Conservation (phyloP, 1,284 basidiomycete genomes). For the Cryptococcus amylolentus region DNA sequence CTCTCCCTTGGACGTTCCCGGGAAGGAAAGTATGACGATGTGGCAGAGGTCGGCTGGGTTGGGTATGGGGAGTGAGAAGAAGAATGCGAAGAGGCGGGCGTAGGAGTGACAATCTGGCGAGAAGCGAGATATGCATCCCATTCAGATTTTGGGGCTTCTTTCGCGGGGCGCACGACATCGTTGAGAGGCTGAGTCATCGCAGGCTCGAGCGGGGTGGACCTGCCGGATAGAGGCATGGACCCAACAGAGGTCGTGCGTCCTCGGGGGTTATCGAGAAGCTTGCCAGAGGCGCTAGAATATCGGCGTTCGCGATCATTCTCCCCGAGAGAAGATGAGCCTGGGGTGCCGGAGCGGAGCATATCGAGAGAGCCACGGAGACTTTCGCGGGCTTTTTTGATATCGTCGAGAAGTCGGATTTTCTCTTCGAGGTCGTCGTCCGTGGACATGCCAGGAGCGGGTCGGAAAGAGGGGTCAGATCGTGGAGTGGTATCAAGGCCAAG, state of each 20-base stretch:
- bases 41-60: background rate
- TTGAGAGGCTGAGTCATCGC: background rate
- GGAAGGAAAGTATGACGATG: background rate
- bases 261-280: slow-evolving; percentile 10
- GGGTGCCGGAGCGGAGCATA: slow-evolving; percentile 26
- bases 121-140: slow-evolving; percentile 41
- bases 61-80: background rate
- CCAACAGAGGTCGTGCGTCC: background rate
- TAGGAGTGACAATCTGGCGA: slow-evolving; percentile 31
- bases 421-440: slow-evolving; percentile 33
- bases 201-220: background rate
- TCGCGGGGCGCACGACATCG: background rate
- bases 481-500: background rate
- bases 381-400: slow-evolving; percentile 41
- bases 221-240: background rate
- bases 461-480: background rate
- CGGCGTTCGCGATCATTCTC: background rate
- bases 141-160: slow-evolving; percentile 17
- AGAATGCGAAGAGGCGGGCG: background rate
- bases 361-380: slow-evolving; percentile 41
- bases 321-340: slow-evolving; percentile 3
- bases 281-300: slow-evolving; percentile 13
- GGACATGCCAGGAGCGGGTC: too few species aligned
- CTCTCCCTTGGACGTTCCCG: too few species aligned
- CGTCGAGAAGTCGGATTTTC: slow-evolving; percentile 40